phyloP scores from a whole-genome alignment of 2,329 filamentous ascomycete genomes.

The Aspergillus tamarii region DNA sequence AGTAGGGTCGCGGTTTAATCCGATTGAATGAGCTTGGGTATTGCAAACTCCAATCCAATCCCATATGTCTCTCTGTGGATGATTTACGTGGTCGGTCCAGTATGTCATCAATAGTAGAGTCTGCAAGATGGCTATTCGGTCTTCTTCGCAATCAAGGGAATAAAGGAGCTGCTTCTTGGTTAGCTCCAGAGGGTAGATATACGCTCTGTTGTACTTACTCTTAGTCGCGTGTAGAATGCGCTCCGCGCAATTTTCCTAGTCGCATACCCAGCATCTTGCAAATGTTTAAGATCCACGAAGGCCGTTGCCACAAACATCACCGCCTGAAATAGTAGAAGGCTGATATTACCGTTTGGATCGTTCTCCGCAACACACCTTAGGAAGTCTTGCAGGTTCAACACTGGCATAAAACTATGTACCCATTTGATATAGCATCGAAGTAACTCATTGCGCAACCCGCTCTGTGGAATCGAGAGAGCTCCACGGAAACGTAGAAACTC shows the following conservation, averaged over 20 bases:
- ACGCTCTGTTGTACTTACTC: constrained; percentile 53
- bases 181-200: constrained; percentile 7
- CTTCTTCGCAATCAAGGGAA: constrained; percentile 87
- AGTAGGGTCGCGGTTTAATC: constrained; percentile 24
- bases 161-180: constrained; percentile 67
- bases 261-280: constrained; percentile 73
- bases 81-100: constrained; percentile 90
- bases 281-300: constrained; percentile 74
- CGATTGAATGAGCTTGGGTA: constrained; percentile 28
- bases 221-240: constrained; percentile 80
- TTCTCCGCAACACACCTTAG: constrained; percentile 57
- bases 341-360: constrained; percentile 72
- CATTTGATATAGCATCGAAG: constrained; percentile 80
- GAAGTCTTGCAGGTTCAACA: constrained; percentile 67
- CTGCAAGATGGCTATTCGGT: constrained; percentile 82
- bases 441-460: constrained; percentile 72
- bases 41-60: constrained; percentile 31
- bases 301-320: constrained; percentile 88
- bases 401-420: constrained; percentile 88
- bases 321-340: constrained; percentile 85
- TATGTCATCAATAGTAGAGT: constrained; percentile 86
- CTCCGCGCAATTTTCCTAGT: constrained; percentile 78
- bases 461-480: constrained; percentile 71
- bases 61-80: constrained; percentile 71
- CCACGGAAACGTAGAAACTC: constrained; percentile 79